phyloP scores from a whole-genome alignment of 306 rosid species.

The Arachis hypogaea region DNA sequence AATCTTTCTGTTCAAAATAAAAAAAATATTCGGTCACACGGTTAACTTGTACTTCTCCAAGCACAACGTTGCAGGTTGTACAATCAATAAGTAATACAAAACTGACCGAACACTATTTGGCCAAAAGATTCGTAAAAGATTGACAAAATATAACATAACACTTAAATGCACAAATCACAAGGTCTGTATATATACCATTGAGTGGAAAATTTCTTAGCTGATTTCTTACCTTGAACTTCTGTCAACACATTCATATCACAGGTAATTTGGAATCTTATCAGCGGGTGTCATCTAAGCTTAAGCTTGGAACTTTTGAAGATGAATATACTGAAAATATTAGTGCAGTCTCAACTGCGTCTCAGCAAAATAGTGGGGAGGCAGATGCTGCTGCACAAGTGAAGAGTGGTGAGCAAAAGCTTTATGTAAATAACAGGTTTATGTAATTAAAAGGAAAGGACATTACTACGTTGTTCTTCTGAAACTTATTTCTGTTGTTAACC shows the following conservation, averaged over 20 bases:
- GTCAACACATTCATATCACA: slow-evolving; percentile 43
- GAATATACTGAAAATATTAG: slow-evolving; percentile 46
- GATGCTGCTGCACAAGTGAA: slow-evolving; percentile 67
- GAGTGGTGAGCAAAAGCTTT: slow-evolving; percentile 53
- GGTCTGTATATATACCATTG: slow-evolving; percentile 8
- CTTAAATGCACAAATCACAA: not conserved
- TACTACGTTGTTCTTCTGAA: slow-evolving; percentile 1
- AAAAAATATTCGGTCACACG: not conserved
- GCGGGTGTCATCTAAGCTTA: slow-evolving; percentile 83
- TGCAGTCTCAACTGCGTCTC: slow-evolving; percentile 42
- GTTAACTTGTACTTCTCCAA: slow-evolving; percentile 21
- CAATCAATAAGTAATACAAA: slow-evolving; percentile 26
- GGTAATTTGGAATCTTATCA: slow-evolving; percentile 71
- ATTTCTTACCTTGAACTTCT: slow-evolving; percentile 36
- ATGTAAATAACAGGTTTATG: not conserved
- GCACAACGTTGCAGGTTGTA: not conserved
- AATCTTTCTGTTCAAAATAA: not conserved
- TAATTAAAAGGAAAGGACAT: not conserved
- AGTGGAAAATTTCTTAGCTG: slow-evolving; percentile 31
- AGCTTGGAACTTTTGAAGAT: slow-evolving; percentile 68
- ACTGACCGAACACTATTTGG: slow-evolving; percentile 11
- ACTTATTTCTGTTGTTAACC: slow-evolving; percentile 30
- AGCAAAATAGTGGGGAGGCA: slow-evolving; percentile 52
- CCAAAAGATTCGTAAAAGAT: slow-evolving; percentile 17
- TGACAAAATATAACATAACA: slow-evolving; percentile 27